A percentile compares a stretch with the other conserved stretches of the same genome.
Evolutionary conservation across 257 asterid genomes (phyloP).

Genomic region (Phtheirospermum japonicum): DNA sequence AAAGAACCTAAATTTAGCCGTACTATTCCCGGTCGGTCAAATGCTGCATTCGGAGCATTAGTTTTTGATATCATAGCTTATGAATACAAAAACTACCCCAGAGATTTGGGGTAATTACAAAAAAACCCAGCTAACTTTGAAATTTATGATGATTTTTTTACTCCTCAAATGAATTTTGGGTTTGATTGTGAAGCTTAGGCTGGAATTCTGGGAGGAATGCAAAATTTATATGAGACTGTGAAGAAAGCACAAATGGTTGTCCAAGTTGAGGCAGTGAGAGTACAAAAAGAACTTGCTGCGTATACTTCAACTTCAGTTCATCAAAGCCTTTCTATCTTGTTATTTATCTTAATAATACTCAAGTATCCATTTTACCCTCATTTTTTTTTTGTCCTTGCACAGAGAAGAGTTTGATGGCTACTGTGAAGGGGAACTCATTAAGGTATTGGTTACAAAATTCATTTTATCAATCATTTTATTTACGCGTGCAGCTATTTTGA

Average conservation of each 20-base stretch:
- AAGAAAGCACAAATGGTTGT: constrained; percentile 97
- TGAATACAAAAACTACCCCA: neutral
- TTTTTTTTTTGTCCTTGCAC: constrained; percentile 29
- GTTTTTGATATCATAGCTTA: no score
- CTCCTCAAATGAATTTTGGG: neutral
- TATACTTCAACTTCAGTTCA: constrained; percentile 32
- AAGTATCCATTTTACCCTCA: neutral
- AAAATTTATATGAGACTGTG: constrained; percentile 84
- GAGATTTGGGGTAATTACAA: no score
- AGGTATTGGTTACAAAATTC: constrained; percentile 33
- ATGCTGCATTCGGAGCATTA: no score
- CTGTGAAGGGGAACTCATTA: constrained; percentile 76
- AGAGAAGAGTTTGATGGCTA: constrained; percentile 83
- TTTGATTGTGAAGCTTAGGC: constrained; percentile 44
- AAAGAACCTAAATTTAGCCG: no score
- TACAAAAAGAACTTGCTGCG: constrained; percentile 94
- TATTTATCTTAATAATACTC: neutral
- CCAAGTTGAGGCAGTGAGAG: constrained; percentile 97
- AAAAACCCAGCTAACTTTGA: neutral
- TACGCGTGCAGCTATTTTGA: neutral
- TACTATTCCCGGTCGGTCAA: no score
- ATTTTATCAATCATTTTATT: no score
- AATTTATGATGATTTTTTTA: neutral
- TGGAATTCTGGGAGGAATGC: constrained; percentile 94
- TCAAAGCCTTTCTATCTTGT: neutral